phyloP scores from a whole-genome alignment of 176 grass and related monocot genomes.

The Aegilops bicornis region DNA sequence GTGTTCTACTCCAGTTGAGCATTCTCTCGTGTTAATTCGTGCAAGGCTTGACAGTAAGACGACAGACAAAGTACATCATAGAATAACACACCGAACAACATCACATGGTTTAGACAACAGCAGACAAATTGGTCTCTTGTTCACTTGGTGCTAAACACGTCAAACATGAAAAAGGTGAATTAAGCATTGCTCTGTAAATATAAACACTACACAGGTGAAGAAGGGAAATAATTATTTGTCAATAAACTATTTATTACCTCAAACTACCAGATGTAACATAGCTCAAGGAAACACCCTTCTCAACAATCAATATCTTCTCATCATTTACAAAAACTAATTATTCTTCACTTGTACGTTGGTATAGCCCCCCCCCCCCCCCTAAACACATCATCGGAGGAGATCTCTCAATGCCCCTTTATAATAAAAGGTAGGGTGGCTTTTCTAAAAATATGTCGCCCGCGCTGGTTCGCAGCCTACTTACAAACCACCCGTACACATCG shows the following conservation, averaged over 20 bases:
- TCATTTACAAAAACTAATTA: no score
- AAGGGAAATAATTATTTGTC: not conserved
- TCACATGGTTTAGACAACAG: not conserved
- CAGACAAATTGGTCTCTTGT: not conserved
- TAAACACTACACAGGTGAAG: not conserved
- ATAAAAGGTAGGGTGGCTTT: no score
- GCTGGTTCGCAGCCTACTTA: no score
- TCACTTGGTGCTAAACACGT: not conserved
- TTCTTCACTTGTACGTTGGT: no score
- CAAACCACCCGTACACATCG: no score
- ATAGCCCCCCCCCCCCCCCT: no score
- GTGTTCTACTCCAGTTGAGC: no score
- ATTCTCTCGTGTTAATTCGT: no score
- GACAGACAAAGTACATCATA: not conserved
- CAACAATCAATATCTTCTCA: no score
- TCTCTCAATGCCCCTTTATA: no score
- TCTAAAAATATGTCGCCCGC: no score
- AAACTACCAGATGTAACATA: slow-evolving; percentile 65
- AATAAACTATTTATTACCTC: slow-evolving; percentile 54
- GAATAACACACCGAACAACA: not conserved
- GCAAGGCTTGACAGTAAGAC: not conserved
- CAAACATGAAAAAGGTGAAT: not conserved
- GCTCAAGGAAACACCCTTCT: slow-evolving; percentile 13
- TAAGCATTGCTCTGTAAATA: not conserved
- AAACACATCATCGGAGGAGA: no score